Conservation (phyloP, 2,329 filamentous ascomycete genomes). For the Paradendryphiella salina region DNA sequence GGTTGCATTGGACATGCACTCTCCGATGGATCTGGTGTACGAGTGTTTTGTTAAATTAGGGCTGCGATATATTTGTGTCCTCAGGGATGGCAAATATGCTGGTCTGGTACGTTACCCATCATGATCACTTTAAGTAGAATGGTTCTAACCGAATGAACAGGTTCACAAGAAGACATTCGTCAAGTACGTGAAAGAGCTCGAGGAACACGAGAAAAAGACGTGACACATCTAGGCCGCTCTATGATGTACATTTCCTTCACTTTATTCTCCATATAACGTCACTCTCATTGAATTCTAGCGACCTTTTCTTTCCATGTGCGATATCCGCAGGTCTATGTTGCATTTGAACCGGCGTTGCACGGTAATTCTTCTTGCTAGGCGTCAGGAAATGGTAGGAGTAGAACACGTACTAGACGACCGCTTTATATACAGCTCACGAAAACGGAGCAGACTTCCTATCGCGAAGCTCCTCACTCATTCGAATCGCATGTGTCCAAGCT, state of each 20-base stretch:
- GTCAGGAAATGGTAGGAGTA: neutral
- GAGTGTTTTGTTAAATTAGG: slow-evolving; percentile 96
- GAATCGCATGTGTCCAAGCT: too few species aligned
- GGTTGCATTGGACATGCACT: slow-evolving; percentile 82
- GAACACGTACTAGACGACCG: neutral
- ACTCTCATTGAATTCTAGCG: slow-evolving; percentile 2
- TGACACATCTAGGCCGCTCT: slow-evolving; percentile 1
- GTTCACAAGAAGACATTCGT: slow-evolving; percentile 97
- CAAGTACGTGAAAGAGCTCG: slow-evolving; percentile 85
- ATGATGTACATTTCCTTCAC: neutral
- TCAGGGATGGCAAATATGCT: slow-evolving; percentile 80
- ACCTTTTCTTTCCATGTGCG: neutral
- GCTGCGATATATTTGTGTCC: slow-evolving; percentile 86
- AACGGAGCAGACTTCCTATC: neutral
- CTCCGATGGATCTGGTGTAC: slow-evolving; percentile 92
- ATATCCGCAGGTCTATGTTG: neutral
- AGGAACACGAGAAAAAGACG: slow-evolving; percentile 54
- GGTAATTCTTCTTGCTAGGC: neutral
- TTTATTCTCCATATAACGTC: neutral
- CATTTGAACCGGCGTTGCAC: slow-evolving; percentile 10
- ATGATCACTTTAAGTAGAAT: neutral
- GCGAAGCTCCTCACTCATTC: too few species aligned
- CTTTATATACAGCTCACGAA: neutral
- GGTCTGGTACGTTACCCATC: slow-evolving; percentile 68
- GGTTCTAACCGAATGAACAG: slow-evolving; percentile 46